Percentiles rank a stretch among this genome's conserved stretches.
These are phyloP conservation scores for Pythium apleroticum DNA, from an alignment of 352 stramenopile species.

Conservation along the genomic window DNA sequence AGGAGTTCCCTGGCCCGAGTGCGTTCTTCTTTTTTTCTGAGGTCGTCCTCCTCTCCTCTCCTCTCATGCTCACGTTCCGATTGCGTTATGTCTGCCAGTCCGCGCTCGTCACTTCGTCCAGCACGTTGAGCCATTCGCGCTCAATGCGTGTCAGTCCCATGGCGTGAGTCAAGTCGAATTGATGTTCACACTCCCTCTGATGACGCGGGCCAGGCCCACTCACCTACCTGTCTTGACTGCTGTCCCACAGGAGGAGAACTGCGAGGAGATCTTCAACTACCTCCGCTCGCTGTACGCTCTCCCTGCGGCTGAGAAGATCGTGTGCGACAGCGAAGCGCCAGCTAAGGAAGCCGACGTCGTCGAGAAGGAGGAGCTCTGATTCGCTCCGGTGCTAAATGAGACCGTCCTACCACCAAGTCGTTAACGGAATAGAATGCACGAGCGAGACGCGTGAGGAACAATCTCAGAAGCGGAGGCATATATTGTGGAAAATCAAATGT, in stretches of 20 bases:
- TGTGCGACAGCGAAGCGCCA: constrained; percentile 31
- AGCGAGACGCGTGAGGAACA: neutral
- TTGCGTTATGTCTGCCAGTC: constrained; percentile 25
- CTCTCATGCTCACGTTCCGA: neutral
- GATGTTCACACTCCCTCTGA: neutral
- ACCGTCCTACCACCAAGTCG: neutral
- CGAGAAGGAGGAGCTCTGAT: constrained; percentile 50
- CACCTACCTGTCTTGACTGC: too few species aligned
- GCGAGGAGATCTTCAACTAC: constrained; percentile 63
- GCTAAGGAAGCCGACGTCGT: constrained; percentile 9
- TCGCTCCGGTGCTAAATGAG: neutral
- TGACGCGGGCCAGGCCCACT: neutral
- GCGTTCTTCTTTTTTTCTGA: neutral
- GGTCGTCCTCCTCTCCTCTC: too few species aligned
- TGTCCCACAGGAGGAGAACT: constrained; percentile 46
- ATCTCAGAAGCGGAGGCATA: constrained; percentile 18
- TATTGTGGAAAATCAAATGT: constrained; percentile 22
- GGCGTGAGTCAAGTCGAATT: constrained; percentile 32
- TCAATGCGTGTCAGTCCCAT: constrained; percentile 52
- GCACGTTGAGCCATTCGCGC: constrained; percentile 62
- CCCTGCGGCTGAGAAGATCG: constrained; percentile 30
- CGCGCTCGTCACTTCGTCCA: constrained; percentile 58
- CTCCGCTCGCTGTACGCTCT: constrained; percentile 54
- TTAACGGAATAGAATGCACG: neutral
- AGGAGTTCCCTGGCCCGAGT: constrained; percentile 61